Conservation (phyloP, 148 eudicot species). For the Rhododendron simsii region DNA sequence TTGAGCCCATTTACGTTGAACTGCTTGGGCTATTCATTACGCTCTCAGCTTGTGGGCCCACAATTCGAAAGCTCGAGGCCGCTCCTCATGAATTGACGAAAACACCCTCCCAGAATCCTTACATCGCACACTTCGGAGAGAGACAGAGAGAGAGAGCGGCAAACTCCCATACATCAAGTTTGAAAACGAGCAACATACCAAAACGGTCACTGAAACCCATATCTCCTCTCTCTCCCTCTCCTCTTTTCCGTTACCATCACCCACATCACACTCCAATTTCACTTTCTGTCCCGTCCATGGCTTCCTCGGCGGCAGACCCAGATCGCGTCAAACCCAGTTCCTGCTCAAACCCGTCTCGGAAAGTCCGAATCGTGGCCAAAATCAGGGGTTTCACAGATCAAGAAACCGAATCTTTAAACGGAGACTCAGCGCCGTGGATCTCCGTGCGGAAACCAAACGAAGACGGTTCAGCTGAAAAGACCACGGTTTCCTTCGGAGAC, state of each 20-base stretch:
- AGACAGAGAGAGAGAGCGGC: not conserved
- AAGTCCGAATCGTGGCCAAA: slow-evolving; percentile 49
- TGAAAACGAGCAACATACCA: not conserved
- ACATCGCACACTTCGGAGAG: not conserved
- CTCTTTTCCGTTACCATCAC: not conserved
- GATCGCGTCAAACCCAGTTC: not conserved
- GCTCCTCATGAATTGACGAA: not conserved
- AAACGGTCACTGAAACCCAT: slow-evolving; percentile 16
- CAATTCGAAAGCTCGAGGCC: not conserved
- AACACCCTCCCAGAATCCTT: not conserved
- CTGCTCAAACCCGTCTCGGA: slow-evolving; percentile 21
- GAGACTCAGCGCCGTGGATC: slow-evolving; percentile 36
- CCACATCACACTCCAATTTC: not conserved
- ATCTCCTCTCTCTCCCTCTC: not conserved
- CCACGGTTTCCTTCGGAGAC: slow-evolving; percentile 38
- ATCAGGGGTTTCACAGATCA: slow-evolving; percentile 35
- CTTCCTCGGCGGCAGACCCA: slow-evolving; percentile 15
- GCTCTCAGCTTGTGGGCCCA: not conserved
- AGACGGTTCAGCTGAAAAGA: slow-evolving; percentile 23
- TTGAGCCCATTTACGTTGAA: not conserved
- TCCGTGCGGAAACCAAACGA: slow-evolving; percentile 32
- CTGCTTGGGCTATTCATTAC: not conserved
- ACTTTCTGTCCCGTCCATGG: slow-evolving; percentile 11
- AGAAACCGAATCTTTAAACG: slow-evolving; percentile 18
- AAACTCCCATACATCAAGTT: slow-evolving; percentile 12